phyloP scores from a whole-genome alignment of 768 basidiomycete genomes.

The Boletus subcaerulescens region DNA sequence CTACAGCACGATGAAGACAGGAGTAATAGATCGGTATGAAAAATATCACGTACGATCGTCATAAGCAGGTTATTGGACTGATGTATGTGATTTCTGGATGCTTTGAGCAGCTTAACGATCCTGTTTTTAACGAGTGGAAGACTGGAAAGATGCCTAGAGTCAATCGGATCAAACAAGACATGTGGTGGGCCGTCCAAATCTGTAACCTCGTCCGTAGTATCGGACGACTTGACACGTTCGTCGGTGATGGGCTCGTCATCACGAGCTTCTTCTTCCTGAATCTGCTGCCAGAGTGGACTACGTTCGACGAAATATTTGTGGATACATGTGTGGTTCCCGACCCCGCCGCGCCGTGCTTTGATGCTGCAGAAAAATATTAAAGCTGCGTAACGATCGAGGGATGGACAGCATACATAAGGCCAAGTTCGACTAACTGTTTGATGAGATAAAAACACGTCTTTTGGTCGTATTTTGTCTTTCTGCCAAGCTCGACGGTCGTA shows the following conservation, averaged over 20 bases:
- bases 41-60: constrained; percentile 54
- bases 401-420: constrained; percentile 56
- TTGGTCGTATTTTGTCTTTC: constrained; percentile 78
- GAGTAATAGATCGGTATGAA: neutral
- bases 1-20: constrained; percentile 36
- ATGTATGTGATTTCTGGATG: constrained; percentile 68
- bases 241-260: constrained; percentile 25
- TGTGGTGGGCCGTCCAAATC: constrained; percentile 18
- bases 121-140: constrained; percentile 68
- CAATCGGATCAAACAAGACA: constrained; percentile 68
- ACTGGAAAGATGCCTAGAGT: constrained; percentile 74
- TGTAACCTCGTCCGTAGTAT: constrained; percentile 21
- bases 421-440: constrained; percentile 68
- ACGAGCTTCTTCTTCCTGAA: constrained; percentile 64
- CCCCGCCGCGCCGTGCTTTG: constrained; percentile 74
- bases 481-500: constrained; percentile 74
- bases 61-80: constrained; percentile 73
- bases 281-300: constrained; percentile 71
- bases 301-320: constrained; percentile 83
- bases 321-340: constrained; percentile 74
- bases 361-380: constrained; percentile 40
- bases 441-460: constrained; percentile 89
- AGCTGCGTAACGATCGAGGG: neutral
- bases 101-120: constrained; percentile 67
- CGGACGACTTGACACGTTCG: constrained; percentile 9